Percentiles rank a stretch among this genome's conserved stretches.
Conservation (phyloP, 768 basidiomycete genomes). For the Paxillus involutus region DNA sequence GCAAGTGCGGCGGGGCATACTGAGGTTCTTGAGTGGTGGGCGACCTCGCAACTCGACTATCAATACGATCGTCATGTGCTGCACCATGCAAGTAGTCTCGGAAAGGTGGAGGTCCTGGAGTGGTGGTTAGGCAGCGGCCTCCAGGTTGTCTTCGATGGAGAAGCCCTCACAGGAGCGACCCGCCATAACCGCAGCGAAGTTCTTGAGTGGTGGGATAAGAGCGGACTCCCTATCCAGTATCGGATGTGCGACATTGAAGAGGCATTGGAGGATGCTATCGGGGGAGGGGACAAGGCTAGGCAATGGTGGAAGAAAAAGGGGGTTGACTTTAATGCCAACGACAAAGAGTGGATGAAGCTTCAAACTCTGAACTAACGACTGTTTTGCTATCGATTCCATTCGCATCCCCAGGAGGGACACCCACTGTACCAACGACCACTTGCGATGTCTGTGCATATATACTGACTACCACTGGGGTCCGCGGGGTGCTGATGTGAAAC, state of each 20-base stretch:
- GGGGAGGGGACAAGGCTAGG: conserved; percentile 72
- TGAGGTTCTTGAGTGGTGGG: conserved; percentile 83
- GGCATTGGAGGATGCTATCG: conserved; percentile 84
- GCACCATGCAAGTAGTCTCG: conserved; percentile 76
- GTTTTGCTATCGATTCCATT: neutral
- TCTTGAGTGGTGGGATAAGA: conserved; percentile 86
- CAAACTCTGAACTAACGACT: conserved; percentile 62
- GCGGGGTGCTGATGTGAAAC: neutral
- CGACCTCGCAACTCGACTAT: conserved; percentile 69
- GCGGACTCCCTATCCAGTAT: conserved; percentile 77
- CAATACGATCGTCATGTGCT: conserved; percentile 79
- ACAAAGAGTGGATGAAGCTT: conserved; percentile 87
- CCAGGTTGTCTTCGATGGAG: conserved; percentile 77
- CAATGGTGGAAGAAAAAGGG: conserved; percentile 83
- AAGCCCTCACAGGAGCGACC: conserved; percentile 77
- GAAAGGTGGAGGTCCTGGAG: conserved; percentile 74
- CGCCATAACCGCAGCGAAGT: conserved; percentile 79
- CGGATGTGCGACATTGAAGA: conserved; percentile 92
- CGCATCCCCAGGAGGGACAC: neutral
- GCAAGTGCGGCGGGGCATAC: conserved; percentile 79
- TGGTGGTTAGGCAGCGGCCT: conserved; percentile 85
- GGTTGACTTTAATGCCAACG: conserved; percentile 79
- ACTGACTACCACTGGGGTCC: conserved; percentile 3
- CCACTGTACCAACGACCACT: neutral
- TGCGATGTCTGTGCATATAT: neutral